Percentiles rank a stretch among this genome's conserved stretches.
These are phyloP conservation scores for Oropetium thomaeum DNA, from an alignment of 176 grass and related monocot species.

Conservation along the genomic window DNA sequence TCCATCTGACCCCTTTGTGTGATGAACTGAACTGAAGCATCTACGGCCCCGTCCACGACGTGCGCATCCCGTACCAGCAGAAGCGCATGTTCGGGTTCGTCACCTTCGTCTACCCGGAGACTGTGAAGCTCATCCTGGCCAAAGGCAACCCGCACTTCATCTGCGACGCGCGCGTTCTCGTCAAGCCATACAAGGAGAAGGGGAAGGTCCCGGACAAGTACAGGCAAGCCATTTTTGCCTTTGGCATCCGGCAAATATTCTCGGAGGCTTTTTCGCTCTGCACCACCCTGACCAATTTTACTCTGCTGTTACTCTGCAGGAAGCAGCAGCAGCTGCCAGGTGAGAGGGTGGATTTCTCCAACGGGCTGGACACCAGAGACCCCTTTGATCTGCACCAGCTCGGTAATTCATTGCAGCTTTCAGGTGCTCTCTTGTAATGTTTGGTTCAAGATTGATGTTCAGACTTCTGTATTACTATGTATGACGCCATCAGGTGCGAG, in stretches of 20 bases:
- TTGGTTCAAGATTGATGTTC: not conserved
- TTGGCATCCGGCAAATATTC: constrained; percentile 13
- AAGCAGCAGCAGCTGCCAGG: constrained; percentile 76
- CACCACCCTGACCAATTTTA: not conserved
- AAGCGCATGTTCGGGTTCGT: constrained; percentile 99
- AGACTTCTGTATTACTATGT: not conserved
- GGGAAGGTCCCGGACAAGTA: constrained; percentile 98
- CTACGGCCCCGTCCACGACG: constrained; percentile 94
- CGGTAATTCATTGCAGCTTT: constrained; percentile 35
- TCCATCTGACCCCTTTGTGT: not conserved
- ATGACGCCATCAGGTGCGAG: constrained; percentile 47
- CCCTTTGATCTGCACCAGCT: constrained; percentile 85
- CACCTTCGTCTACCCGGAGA: constrained; percentile 97
- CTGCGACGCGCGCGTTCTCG: constrained; percentile 93
- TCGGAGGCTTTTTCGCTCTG: not conserved
- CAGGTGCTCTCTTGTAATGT: not conserved
- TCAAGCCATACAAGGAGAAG: constrained; percentile 99
- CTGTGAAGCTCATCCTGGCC: constrained; percentile 93
- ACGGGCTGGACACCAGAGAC: constrained; percentile 62
- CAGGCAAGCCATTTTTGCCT: constrained; percentile 45
- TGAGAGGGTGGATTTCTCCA: constrained; percentile 65
- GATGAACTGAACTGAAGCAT: constrained; percentile 61
- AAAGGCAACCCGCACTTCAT: constrained; percentile 99
- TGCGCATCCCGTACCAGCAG: constrained; percentile 96
- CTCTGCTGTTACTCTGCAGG: constrained; percentile 41